Evolutionary conservation across 75 land plant species (phyloP).

Genomic region (Selaginella moellendorffii): DNA sequence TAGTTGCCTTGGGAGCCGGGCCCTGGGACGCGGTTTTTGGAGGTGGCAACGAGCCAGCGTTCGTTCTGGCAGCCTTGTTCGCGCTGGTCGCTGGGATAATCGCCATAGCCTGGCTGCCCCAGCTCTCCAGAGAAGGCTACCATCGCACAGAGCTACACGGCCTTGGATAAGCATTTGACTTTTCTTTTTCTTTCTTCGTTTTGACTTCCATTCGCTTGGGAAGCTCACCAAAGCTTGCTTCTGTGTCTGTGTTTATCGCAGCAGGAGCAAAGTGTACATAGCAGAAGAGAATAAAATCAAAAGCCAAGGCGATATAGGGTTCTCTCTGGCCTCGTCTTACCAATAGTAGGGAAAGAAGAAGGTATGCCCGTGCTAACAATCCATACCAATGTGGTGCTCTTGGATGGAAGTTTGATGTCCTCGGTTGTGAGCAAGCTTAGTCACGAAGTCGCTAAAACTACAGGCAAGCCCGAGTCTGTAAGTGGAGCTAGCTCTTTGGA

Average conservation of each 20-base stretch:
- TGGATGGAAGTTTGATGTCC: not conserved
- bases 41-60: conserved; percentile 90
- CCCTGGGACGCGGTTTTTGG: conserved; percentile 94
- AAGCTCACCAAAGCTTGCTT: not conserved
- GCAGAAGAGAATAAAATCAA: too few species aligned
- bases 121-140: conserved; percentile 31
- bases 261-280: not conserved
- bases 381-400: not conserved
- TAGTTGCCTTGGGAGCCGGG: conserved; percentile 85
- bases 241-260: not conserved
- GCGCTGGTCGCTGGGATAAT: conserved; percentile 57
- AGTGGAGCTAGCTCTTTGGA: not conserved
- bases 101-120: conserved; percentile 43
- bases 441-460: not conserved
- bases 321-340: too few species aligned
- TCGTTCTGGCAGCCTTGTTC: conserved; percentile 50
- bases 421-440: not conserved
- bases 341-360: too few species aligned
- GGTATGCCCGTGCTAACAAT: not conserved
- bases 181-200: not conserved
- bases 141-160: not conserved
- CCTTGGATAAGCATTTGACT: not conserved
- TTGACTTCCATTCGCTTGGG: not conserved
- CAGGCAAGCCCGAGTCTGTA: not conserved
- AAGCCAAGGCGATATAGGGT: too few species aligned